phyloP scores from a whole-genome alignment of 441 rosid species.

The Cnidoscolus chayamansa region DNA sequence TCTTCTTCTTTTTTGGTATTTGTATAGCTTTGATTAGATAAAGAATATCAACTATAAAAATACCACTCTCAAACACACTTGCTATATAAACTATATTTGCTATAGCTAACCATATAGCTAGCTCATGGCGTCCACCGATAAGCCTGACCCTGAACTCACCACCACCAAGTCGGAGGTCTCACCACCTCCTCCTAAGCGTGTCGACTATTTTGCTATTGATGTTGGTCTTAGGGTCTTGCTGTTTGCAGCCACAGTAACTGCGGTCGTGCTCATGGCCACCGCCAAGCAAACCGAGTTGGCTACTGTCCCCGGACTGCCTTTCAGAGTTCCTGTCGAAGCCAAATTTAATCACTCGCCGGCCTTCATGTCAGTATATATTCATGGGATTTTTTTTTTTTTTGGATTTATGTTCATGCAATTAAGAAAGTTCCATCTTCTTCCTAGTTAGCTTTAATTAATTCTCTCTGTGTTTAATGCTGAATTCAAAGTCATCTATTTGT shows the following conservation, averaged over 20 bases:
- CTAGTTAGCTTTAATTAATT: no score
- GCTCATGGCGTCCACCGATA: constrained; percentile 48
- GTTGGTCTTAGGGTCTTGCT: constrained; percentile 48
- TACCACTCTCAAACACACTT: background rate
- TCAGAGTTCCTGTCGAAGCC: constrained; percentile 25
- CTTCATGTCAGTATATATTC: constrained; percentile 42
- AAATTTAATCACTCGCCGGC: constrained; percentile 73
- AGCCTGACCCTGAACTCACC: constrained; percentile 34
- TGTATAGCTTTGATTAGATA: background rate
- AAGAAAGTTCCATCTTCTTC: no score
- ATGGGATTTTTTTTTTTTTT: no score
- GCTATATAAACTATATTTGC: background rate
- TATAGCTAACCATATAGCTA: background rate
- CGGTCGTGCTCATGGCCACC: constrained; percentile 56
- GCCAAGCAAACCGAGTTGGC: constrained; percentile 48
- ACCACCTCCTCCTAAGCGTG: constrained; percentile 6
- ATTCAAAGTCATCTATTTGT: no score
- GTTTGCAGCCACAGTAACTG: constrained; percentile 46
- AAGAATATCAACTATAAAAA: background rate
- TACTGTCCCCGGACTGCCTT: constrained; percentile 17
- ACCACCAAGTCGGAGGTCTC: constrained; percentile 27
- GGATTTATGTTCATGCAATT: no score
- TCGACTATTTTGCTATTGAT: constrained; percentile 33
- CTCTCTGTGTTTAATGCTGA: no score
- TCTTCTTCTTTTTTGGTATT: background rate